phyloP scores from a whole-genome alignment of 441 rosid genomes.

The Gossypium laxum region DNA sequence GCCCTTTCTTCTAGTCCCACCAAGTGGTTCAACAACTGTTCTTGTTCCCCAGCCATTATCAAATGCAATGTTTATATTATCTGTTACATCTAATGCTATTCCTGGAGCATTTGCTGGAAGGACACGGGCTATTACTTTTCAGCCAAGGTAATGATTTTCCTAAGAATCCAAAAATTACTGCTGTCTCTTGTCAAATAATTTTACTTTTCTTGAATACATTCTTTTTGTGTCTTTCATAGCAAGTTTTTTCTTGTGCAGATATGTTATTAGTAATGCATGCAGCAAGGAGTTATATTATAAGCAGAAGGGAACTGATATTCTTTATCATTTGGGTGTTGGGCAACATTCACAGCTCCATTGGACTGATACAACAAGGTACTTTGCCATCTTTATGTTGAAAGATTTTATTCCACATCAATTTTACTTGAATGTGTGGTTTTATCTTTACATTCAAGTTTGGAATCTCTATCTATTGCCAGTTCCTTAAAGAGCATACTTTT shows the following conservation, averaged over 20 bases:
- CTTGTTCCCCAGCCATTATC: slow-evolving; percentile 59
- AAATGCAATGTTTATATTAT: slow-evolving; percentile 62
- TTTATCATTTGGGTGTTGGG: slow-evolving; percentile 59
- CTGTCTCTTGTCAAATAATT: not conserved
- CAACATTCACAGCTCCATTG: slow-evolving; percentile 84
- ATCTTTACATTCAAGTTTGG: not conserved
- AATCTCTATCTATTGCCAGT: not conserved
- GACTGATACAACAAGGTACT: slow-evolving; percentile 72
- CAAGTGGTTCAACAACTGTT: slow-evolving; percentile 73
- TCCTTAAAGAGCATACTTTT: not conserved
- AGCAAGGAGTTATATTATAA: slow-evolving; percentile 66
- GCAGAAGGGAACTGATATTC: slow-evolving; percentile 77
- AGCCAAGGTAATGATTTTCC: slow-evolving; percentile 56
- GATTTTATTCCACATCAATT: not conserved
- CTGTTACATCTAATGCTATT: slow-evolving; percentile 60
- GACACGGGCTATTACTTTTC: slow-evolving; percentile 75
- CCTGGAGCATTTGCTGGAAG: slow-evolving; percentile 65
- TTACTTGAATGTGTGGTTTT: not conserved
- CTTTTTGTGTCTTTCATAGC: slow-evolving; percentile 11
- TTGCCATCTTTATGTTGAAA: slow-evolving; percentile 11
- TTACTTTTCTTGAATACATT: not conserved
- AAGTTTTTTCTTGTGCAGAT: slow-evolving; percentile 46
- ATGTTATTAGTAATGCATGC: slow-evolving; percentile 80
- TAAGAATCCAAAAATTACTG: not conserved
- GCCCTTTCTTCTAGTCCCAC: slow-evolving; percentile 70